These are phyloP conservation scores for Pseudopyricularia cyperi DNA, from an alignment of 2,329 filamentous ascomycete genomes.

Conservation along the genomic window DNA sequence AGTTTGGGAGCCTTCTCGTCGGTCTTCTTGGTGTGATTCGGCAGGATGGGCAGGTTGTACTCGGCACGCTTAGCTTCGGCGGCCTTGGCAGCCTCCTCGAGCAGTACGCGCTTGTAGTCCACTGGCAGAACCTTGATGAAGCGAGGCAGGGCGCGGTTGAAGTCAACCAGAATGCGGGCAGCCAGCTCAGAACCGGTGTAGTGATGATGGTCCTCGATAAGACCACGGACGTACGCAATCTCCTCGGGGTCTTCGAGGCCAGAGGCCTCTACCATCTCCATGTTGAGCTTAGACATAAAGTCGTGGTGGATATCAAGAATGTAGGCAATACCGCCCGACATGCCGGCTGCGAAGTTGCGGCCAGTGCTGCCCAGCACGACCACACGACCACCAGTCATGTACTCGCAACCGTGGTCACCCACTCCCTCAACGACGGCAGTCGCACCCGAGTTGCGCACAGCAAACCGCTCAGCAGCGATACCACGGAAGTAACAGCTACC, in stretches of 20 bases:
- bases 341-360: slow-evolving; percentile 94
- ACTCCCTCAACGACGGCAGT: slow-evolving; percentile 94
- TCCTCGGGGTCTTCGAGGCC: slow-evolving; percentile 74
- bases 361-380: slow-evolving; percentile 79
- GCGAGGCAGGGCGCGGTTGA: slow-evolving; percentile 76
- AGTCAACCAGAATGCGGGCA: slow-evolving; percentile 87
- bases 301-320: slow-evolving; percentile 81
- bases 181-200: slow-evolving; percentile 95
- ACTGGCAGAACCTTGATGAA: slow-evolving; percentile 90
- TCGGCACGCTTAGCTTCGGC: slow-evolving; percentile 74
- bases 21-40: slow-evolving; percentile 31
- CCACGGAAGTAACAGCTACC: slow-evolving; percentile 95
- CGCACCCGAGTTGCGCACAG: slow-evolving; percentile 90
- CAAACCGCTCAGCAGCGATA: slow-evolving; percentile 91
- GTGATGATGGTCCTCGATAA: slow-evolving; percentile 95
- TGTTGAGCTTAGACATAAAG: slow-evolving; percentile 88
- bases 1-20: slow-evolving; percentile 58
- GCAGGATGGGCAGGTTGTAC: slow-evolving; percentile 66
- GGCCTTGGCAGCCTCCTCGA: slow-evolving; percentile 74
- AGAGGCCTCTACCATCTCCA: slow-evolving; percentile 91
- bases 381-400: slow-evolving; percentile 94
- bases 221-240: slow-evolving; percentile 77
- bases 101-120: slow-evolving; percentile 88
- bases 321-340: slow-evolving; percentile 97
- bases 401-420: slow-evolving; percentile 94